phyloP scores from a whole-genome alignment of 73 alveolate genomes.

The Paramecium primaurelia region DNA sequence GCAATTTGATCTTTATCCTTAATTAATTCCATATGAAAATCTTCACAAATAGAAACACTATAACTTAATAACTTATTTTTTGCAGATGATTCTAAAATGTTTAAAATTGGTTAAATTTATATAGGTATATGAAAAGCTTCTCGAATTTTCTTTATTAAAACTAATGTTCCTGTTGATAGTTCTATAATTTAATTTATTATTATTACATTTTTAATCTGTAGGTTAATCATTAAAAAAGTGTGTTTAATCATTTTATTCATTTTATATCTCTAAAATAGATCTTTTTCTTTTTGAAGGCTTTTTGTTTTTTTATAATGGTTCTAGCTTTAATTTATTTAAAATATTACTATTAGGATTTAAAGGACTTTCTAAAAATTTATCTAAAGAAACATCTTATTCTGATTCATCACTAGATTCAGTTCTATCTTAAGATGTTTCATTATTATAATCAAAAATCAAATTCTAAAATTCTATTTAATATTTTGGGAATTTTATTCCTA shows the following conservation, averaged over 20 bases:
- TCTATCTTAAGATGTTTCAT: neutral
- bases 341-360: neutral
- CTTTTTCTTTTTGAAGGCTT: neutral
- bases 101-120: neutral
- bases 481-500: neutral
- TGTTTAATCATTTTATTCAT: neutral
- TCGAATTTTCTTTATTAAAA: neutral
- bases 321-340: neutral
- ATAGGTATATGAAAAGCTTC: neutral
- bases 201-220: neutral
- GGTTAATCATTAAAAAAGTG: neutral
- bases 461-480: neutral
- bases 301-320: neutral
- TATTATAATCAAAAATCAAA: neutral
- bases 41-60: neutral
- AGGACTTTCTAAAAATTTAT: neutral
- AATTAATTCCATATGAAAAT: neutral
- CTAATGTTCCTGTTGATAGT: neutral
- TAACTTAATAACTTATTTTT: neutral
- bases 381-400: neutral
- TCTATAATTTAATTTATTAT: neutral
- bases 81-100: neutral
- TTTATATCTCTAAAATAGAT: neutral
- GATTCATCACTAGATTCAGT: neutral
- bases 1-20: neutral